phyloP scores from a whole-genome alignment of 805 yeast species.

The Starmerella riodocensis region DNA sequence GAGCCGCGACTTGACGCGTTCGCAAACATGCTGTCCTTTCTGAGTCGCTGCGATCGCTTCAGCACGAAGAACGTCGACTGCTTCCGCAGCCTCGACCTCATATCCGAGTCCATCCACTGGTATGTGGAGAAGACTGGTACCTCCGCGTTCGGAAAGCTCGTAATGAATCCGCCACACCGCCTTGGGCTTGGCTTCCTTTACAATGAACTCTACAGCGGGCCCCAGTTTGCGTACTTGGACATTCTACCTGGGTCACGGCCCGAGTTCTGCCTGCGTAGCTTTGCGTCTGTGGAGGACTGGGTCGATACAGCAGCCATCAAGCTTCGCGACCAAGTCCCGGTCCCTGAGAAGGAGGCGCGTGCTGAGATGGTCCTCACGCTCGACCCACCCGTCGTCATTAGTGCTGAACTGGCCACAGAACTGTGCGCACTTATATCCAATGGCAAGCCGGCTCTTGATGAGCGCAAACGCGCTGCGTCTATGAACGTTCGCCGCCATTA shows the following conservation, averaged over 20 bases:
- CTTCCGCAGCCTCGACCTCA: constrained; percentile 25
- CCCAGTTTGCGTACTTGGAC: constrained; percentile 19
- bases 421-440: constrained; percentile 11
- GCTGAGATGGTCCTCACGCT: constrained; percentile 27
- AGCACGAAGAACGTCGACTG: constrained; percentile 27
- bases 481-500: constrained; percentile 16
- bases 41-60: constrained; percentile 28
- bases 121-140: constrained; percentile 4
- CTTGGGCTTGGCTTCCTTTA: constrained; percentile 28
- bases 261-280: constrained; percentile 15
- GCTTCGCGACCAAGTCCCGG: constrained; percentile 10
- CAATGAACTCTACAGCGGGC: constrained; percentile 15
- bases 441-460: constrained; percentile 11
- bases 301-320: constrained; percentile 7
- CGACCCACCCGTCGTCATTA: constrained; percentile 27
- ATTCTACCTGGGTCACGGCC: constrained; percentile 18
- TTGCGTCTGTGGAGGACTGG: constrained; percentile 11
- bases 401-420: constrained; percentile 14
- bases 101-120: constrained; percentile 23
- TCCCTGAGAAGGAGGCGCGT: constrained; percentile 18
- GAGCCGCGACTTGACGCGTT: constrained; percentile 27
- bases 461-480: constrained; percentile 6
- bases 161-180: constrained; percentile 22
- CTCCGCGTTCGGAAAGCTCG: constrained; percentile 23
- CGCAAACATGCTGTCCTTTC: constrained; percentile 24